Conservation (phyloP, 805 yeast genomes). For the Saccharomyces cerevisiae region DNA sequence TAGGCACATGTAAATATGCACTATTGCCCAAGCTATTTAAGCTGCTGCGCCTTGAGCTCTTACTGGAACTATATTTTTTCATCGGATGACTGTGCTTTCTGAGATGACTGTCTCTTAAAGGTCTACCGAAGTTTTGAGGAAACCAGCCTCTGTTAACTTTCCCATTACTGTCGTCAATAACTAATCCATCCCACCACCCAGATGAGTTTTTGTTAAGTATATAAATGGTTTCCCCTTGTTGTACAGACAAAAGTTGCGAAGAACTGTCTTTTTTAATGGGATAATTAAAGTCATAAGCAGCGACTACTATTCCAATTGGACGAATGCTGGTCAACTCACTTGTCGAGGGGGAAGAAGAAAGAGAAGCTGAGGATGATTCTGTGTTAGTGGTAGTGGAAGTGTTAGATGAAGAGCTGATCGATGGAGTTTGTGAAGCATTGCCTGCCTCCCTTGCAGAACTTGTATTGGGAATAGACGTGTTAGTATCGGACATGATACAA, state of each 20-base stretch:
- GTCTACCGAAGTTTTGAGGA: conserved; percentile 47
- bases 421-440: neutral
- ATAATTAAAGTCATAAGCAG: conserved; percentile 12
- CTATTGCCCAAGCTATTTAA: conserved; percentile 8
- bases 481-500: neutral
- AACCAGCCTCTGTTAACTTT: conserved; percentile 70
- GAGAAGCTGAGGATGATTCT: neutral
- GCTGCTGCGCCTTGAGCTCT: conserved; percentile 13
- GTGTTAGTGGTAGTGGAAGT: neutral
- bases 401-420: neutral
- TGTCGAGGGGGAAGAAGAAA: conserved; percentile 1
- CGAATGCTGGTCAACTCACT: conserved; percentile 4
- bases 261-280: conserved; percentile 5
- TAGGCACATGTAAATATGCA: conserved; percentile 1
- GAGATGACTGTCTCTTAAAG: conserved; percentile 11
- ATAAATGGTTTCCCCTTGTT: conserved; percentile 60
- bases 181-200: conserved; percentile 88
- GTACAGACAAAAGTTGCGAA: conserved; percentile 14
- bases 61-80: conserved; percentile 2
- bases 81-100: conserved; percentile 1
- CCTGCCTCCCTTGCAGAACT: neutral
- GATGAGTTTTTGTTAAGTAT: conserved; percentile 55
- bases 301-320: conserved; percentile 19
- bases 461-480: neutral
- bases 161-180: conserved; percentile 27